Conservation (phyloP, 768 basidiomycete genomes). For the Tulasnella sp. region DNA sequence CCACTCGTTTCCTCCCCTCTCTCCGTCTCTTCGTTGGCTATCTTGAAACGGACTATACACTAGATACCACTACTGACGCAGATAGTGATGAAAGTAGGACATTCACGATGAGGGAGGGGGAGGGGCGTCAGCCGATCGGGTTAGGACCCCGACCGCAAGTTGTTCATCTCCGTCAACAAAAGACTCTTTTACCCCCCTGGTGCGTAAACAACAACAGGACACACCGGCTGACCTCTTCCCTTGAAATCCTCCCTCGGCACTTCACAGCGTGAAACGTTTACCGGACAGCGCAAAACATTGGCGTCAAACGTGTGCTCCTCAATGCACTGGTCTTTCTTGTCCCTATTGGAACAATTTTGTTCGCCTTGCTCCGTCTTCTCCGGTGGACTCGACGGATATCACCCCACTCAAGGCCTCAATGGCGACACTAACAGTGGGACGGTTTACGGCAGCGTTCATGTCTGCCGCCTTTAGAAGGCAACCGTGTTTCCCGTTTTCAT, state of each 20-base stretch:
- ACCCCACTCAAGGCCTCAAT: constrained; percentile 12
- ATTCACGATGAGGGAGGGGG: background rate
- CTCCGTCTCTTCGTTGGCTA: background rate
- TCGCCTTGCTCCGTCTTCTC: background rate
- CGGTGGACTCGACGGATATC: background rate
- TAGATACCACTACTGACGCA: background rate
- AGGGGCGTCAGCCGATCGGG: background rate
- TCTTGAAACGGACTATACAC: background rate
- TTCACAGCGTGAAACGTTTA: constrained; percentile 2
- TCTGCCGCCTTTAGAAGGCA: background rate
- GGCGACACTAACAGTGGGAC: background rate
- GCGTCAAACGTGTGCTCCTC: constrained; percentile 17
- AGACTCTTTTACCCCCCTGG: background rate
- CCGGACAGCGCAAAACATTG: background rate
- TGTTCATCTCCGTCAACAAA: constrained; percentile 6
- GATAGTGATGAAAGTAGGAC: background rate
- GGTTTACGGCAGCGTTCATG: constrained; percentile 7
- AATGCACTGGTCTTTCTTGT: background rate
- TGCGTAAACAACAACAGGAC: constrained; percentile 2
- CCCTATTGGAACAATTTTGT: background rate
- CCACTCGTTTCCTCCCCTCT: background rate
- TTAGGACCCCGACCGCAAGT: constrained; percentile 2
- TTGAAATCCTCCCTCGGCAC: background rate
- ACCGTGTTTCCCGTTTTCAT: background rate
- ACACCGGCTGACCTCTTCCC: constrained; percentile 2